Base-by-base conservation (phyloP, 768 basidiomycete genomes). In the Boletus rex-veris region DNA sequence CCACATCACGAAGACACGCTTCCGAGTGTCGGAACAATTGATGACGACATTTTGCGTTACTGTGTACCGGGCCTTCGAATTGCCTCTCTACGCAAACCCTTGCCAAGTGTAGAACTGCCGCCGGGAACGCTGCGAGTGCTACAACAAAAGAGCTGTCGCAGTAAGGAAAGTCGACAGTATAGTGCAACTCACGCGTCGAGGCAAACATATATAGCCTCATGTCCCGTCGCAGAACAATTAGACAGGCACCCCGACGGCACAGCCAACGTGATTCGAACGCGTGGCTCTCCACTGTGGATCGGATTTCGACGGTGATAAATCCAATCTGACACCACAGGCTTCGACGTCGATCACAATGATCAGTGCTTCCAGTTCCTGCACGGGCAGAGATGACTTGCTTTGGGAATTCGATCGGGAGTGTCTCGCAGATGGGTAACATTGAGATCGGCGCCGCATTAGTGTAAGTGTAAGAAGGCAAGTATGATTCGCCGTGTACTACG, bases 341-440 rank as follows among this genome's bases (percentile, higher is more conserved):
- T 64, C 60, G 65, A 56, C 41, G 59, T 63, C 65, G 65, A 65
- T 66, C 66, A 41, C 18, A 8, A 28, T 58, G 54, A 67, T 59
- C 33, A 35, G 38, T 21, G 33, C 53, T 55, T 62, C 55, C 42
- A 15, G 28, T 58, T 64, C 54, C 55, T 62, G 31, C 59, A 45
- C 18, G 41, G 21, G 18, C 53, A 62, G 53, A 57, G 57, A 44
- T 53, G 38, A 52, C 48, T 65, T 50, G 50, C 45, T 58, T 65
- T 65, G 45, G 60, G 49, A 58, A 60, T 28, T 38, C 37, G 58
- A 63, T 53, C 55, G 47, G 48, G 24, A 48, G 43, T 33, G 44
- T 57, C 51, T 36, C 38, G 39, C 24, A 39, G 40, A 42, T 26
- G 30, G 39, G 24, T 46, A 38, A 61, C 48, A 40, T 55, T 54